Percentiles rank a stretch among this genome's conserved stretches.
phyloP scores from a whole-genome alignment of 768 basidiomycete genomes.

The Suillus alpinus region DNA sequence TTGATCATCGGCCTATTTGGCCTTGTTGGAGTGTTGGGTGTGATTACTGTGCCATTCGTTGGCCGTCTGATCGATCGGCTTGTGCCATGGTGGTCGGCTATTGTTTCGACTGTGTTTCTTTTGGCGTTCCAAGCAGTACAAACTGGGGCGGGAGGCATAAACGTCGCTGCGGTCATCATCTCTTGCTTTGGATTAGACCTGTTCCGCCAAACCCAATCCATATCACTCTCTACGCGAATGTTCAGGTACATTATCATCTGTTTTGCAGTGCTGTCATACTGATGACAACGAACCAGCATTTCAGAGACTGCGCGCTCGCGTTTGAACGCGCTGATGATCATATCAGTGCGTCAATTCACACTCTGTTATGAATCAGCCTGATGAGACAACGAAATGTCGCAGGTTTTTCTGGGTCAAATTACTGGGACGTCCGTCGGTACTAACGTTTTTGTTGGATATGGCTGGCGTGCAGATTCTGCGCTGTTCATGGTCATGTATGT shows the following conservation, averaged over 20 bases:
- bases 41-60: constrained; percentile 26
- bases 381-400: not conserved
- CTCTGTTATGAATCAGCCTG: not conserved
- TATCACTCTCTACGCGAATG: constrained; percentile 25
- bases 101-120: constrained; percentile 32
- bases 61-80: constrained; percentile 29
- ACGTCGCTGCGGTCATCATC: constrained; percentile 38
- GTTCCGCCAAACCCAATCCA: constrained; percentile 37
- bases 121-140: constrained; percentile 31
- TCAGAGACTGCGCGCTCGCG: constrained; percentile 26
- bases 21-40: constrained; percentile 42
- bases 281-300: constrained; percentile 15
- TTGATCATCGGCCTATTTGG: constrained; percentile 46
- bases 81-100: constrained; percentile 41
- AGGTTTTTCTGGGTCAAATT: constrained; percentile 36
- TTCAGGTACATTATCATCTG: constrained; percentile 11
- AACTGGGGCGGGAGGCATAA: constrained; percentile 35
- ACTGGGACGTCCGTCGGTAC: constrained; percentile 42
- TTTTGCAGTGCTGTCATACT: constrained; percentile 8
- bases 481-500: constrained; percentile 35
- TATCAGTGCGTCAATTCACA: constrained; percentile 18
- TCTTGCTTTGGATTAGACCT: constrained; percentile 41
- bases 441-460: constrained; percentile 35
- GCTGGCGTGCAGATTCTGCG: constrained; percentile 34
- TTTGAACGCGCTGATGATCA: constrained; percentile 24